Evolutionary conservation across 371 early-diverging fungal species (phyloP).

Genomic region (Chytridiales sp.): DNA sequence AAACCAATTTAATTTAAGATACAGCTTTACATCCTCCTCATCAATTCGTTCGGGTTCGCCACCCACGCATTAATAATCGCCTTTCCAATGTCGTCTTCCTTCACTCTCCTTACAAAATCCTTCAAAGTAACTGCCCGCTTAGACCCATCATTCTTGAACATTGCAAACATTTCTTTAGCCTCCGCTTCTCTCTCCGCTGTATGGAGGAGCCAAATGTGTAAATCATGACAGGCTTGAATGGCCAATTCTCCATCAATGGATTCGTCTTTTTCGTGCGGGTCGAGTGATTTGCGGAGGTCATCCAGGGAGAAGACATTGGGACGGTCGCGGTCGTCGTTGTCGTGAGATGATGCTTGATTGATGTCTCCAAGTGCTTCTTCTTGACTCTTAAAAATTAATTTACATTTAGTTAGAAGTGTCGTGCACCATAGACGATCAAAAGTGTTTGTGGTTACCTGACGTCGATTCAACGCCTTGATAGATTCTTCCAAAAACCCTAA

Average conservation of each 20-base stretch:
- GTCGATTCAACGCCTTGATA: constrained; percentile 13
- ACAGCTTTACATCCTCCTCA: constrained; percentile 15
- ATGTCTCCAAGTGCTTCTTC: constrained; percentile 22
- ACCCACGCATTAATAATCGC: constrained; percentile 20
- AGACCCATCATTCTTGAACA: constrained; percentile 15
- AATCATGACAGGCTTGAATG: constrained; percentile 24
- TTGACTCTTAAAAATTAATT: constrained; percentile 16
- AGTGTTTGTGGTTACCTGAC: constrained; percentile 17
- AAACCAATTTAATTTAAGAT: too few species aligned
- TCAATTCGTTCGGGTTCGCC: constrained; percentile 13
- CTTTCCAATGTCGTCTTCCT: constrained; percentile 20
- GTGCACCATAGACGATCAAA: too few species aligned
- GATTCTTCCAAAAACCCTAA: constrained; percentile 21
- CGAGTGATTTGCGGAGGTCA: too few species aligned
- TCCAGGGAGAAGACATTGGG: too few species aligned
- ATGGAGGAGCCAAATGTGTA: constrained; percentile 20
- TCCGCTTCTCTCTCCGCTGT: constrained; percentile 3
- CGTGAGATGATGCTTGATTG: constrained; percentile 3
- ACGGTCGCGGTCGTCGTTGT: background rate
- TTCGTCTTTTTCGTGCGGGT: background rate
- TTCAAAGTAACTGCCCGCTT: constrained; percentile 11
- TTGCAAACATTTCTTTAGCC: constrained; percentile 16
- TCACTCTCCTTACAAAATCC: constrained; percentile 22
- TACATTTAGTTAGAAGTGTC: too few species aligned
- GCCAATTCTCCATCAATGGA: constrained; percentile 1